Percentiles rank a stretch among this genome's conserved stretches.
phyloP scores from a whole-genome alignment of 768 basidiomycete species.

The Macrolepiota dolichaula region DNA sequence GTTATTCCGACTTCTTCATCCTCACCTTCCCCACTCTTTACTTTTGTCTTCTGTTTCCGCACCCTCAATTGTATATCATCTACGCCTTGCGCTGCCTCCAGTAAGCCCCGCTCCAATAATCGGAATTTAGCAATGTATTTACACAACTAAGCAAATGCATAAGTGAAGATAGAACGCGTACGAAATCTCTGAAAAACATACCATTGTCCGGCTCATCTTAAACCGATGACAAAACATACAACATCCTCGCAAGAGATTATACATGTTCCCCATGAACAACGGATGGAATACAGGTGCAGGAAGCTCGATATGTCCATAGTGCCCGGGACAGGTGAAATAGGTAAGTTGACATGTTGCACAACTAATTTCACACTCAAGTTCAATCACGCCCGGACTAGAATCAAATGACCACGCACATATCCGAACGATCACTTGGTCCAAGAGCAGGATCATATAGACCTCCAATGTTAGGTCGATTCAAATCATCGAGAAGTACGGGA shows the following conservation, averaged over 20 bases:
- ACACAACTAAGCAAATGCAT: slow-evolving; percentile 47
- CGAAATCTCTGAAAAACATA: slow-evolving; percentile 26
- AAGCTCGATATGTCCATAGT: slow-evolving; percentile 97
- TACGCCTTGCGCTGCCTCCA: slow-evolving; percentile 75
- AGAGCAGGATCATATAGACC: slow-evolving; percentile 95
- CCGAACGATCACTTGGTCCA: slow-evolving; percentile 84
- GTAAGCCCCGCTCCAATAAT: slow-evolving; percentile 84
- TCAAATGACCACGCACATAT: slow-evolving; percentile 65
- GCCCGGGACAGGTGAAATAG: slow-evolving; percentile 95
- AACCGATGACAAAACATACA: slow-evolving; percentile 96
- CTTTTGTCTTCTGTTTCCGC: slow-evolving; percentile 25
- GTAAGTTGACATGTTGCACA: slow-evolving; percentile 92
- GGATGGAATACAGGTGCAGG: slow-evolving; percentile 96
- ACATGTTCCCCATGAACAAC: slow-evolving; percentile 90
- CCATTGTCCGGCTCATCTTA: slow-evolving; percentile 72
- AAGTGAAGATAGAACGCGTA: slow-evolving; percentile 1
- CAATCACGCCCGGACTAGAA: background rate
- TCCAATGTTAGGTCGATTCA: slow-evolving; percentile 87
- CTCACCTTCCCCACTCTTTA: slow-evolving; percentile 35
- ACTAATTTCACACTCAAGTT: slow-evolving; percentile 39
- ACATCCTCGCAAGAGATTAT: slow-evolving; percentile 77
- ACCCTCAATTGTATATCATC: slow-evolving; percentile 59
- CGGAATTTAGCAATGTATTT: slow-evolving; percentile 86
- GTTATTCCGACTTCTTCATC: slow-evolving; percentile 33
- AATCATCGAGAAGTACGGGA: slow-evolving; percentile 87